These are phyloP conservation scores for Anaeramoeba flamelloides DNA, from an alignment of 78 protist genomes.

Conservation along the genomic window DNA sequence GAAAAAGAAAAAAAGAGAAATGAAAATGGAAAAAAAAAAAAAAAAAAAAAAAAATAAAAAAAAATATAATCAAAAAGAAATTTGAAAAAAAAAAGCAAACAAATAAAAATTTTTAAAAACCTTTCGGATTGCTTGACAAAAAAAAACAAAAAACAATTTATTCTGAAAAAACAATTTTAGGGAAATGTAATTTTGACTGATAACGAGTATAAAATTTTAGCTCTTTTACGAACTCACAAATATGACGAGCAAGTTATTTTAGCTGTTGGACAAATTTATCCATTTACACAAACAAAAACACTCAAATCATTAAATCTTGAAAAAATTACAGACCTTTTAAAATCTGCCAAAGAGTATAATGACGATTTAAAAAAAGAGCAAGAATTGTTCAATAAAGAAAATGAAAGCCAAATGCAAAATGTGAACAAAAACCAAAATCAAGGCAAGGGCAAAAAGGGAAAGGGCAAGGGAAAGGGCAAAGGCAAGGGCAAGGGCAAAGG, in stretches of 20 bases:
- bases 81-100: not conserved
- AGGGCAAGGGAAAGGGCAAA: not conserved
- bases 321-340: not conserved
- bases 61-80: not conserved
- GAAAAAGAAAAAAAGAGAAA: not conserved
- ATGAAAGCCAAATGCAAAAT: not conserved
- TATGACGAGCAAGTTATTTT: slow-evolving; percentile 16
- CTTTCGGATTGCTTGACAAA: not conserved
- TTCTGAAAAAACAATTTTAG: slow-evolving; percentile 24
- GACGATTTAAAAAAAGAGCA: not conserved
- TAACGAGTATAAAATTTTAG: slow-evolving; percentile 19
- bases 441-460: not conserved
- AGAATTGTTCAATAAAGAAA: not conserved
- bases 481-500: not conserved
- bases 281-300: not conserved
- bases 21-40: not conserved
- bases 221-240: slow-evolving; percentile 31
- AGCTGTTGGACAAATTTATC: slow-evolving; percentile 43
- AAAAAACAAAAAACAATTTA: too few species aligned
- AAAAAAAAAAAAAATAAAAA: not conserved
- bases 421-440: not conserved
- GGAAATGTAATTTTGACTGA: slow-evolving; percentile 52
- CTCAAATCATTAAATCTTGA: not conserved
- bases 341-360: not conserved
- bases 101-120: not conserved